Conservation (phyloP, 225 moss, liverwort and hornwort species). For the Antitrichia curtipendula region DNA sequence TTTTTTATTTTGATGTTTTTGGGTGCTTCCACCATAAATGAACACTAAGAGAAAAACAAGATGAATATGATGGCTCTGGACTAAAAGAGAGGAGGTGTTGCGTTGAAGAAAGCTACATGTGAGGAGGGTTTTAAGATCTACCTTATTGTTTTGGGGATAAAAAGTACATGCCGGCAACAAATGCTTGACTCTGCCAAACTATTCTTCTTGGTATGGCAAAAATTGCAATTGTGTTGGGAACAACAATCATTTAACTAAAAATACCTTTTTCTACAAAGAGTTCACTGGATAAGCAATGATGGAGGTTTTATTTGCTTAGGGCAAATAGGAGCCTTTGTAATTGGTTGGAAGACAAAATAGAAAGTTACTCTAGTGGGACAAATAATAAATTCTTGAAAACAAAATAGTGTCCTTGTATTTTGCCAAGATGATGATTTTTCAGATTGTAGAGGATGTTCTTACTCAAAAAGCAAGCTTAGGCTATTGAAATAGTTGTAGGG, state of each 20-base stretch:
- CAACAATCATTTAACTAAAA: neutral
- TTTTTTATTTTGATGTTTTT: no score
- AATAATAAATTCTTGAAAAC: neutral
- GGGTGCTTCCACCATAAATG: no score
- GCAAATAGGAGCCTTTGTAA: neutral
- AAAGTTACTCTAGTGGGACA: accelerated
- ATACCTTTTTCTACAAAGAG: neutral
- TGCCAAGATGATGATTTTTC: neutral
- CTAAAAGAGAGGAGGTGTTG: neutral
- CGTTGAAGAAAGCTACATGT: neutral
- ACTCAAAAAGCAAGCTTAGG: neutral
- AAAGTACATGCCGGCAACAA: neutral
- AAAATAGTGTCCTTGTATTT: neutral
- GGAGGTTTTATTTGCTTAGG: neutral
- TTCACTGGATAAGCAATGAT: neutral
- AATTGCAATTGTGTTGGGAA: neutral
- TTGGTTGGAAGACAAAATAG: neutral
- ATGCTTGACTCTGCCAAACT: neutral
- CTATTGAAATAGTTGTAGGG: neutral
- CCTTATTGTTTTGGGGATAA: neutral
- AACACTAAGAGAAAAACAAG: no score
- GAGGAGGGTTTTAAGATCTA: accelerated
- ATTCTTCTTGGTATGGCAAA: neutral
- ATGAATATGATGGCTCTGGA: no score
- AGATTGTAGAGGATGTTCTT: accelerated